These are phyloP conservation scores for Daldinia sp. DNA, from an alignment of 2,329 filamentous ascomycete species.

Conservation along the genomic window DNA sequence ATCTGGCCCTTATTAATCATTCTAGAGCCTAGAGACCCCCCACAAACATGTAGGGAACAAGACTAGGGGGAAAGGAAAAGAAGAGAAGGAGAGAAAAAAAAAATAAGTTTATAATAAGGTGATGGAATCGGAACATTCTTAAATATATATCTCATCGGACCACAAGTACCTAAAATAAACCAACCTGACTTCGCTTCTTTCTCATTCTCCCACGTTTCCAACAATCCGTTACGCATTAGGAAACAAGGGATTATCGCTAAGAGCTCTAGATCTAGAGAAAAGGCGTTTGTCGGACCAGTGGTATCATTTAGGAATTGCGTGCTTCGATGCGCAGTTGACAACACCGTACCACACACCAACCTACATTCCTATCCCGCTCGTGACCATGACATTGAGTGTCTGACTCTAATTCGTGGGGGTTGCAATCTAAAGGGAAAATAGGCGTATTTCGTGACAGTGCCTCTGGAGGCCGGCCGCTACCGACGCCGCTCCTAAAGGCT, in stretches of 20 bases:
- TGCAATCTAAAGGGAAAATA: slow-evolving; percentile 14
- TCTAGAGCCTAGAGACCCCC: slow-evolving; percentile 22
- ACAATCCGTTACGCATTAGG: slow-evolving; percentile 8
- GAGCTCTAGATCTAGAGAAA: slow-evolving; percentile 12
- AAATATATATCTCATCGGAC: slow-evolving; percentile 25
- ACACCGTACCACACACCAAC: slow-evolving; percentile 29
- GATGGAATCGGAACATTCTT: not conserved
- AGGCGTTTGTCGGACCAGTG: slow-evolving; percentile 24
- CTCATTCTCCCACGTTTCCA: slow-evolving; percentile 4
- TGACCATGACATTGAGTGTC: slow-evolving; percentile 34
- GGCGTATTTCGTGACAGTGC: slow-evolving; percentile 17
- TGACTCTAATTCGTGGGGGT: slow-evolving; percentile 35
- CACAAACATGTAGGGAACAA: slow-evolving; percentile 23
- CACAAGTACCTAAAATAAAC: no score
- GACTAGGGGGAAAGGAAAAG: slow-evolving; percentile 22
- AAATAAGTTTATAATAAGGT: slow-evolving; percentile 14
- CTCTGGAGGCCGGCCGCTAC: slow-evolving; percentile 7
- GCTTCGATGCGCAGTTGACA: slow-evolving; percentile 35
- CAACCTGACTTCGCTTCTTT: slow-evolving; percentile 6
- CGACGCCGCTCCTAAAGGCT: slow-evolving; percentile 10
- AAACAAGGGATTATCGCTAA: slow-evolving; percentile 25
- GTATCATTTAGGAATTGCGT: slow-evolving; percentile 38
- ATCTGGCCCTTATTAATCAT: slow-evolving; percentile 32
- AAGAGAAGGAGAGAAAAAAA: slow-evolving; percentile 15
- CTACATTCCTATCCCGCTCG: slow-evolving; percentile 26